A percentile compares a stretch with the other conserved stretches of the same genome.
Conservation (phyloP, 345 rosid genomes). For the Citrus medica region DNA sequence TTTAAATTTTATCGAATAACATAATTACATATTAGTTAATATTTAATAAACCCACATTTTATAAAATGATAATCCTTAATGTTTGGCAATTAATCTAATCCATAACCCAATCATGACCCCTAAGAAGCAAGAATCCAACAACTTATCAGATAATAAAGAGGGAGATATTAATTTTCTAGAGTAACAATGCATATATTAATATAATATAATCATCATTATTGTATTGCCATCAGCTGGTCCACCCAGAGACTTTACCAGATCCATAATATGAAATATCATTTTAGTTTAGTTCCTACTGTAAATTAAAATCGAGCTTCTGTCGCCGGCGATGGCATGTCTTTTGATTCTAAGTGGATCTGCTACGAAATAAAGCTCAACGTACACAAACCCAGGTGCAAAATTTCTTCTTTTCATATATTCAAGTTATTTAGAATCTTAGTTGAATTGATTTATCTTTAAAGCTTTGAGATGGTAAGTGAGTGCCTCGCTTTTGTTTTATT, state of each 20-base stretch:
- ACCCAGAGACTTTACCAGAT: conserved; percentile 7
- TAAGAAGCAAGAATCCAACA: background rate
- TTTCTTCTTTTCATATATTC: background rate
- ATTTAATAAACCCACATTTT: too few species aligned
- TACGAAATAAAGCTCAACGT: background rate
- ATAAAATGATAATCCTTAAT: background rate
- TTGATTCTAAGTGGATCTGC: conserved; percentile 8
- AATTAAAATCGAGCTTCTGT: background rate
- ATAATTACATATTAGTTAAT: too few species aligned
- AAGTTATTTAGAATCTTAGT: background rate
- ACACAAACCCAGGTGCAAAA: background rate
- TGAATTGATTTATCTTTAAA: background rate
- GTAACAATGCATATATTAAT: background rate
- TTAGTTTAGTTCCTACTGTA: background rate
- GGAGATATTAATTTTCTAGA: background rate
- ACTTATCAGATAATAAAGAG: background rate
- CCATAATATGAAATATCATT: background rate
- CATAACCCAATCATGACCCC: background rate
- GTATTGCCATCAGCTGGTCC: background rate
- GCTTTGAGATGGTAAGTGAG: background rate
- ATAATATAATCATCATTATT: background rate
- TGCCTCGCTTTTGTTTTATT: background rate
- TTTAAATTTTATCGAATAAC: too few species aligned
- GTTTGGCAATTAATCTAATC: background rate
- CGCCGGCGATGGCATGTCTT: background rate